Percentiles rank a stretch among this genome's conserved stretches.
phyloP scores from a whole-genome alignment of 108 stramenopile species.

The Fragilaria crotonensis region DNA sequence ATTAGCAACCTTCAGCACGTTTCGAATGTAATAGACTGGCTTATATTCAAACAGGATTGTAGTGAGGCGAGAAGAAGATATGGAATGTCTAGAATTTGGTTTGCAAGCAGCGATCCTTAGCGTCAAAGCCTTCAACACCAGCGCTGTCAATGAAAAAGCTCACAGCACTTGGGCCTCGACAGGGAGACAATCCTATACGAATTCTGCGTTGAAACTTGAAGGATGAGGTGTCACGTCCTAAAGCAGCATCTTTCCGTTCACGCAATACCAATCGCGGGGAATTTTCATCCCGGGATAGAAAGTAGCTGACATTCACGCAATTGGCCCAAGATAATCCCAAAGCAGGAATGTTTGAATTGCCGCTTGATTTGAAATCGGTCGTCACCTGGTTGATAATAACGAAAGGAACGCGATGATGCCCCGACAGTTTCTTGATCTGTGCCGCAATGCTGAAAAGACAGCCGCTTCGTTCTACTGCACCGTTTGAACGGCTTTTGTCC shows the following conservation, averaged over 20 bases:
- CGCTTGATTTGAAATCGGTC: slow-evolving; percentile 2
- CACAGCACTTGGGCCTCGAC: too few relatives aligned
- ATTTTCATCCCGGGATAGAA: slow-evolving; percentile 15
- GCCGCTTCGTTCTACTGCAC: slow-evolving; percentile 14
- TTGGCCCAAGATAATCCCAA: slow-evolving; percentile 66
- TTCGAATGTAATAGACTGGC: background rate
- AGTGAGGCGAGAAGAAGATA: too few relatives aligned
- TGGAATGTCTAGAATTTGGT: too few relatives aligned
- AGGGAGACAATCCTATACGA: too few relatives aligned
- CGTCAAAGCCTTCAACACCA: too few relatives aligned
- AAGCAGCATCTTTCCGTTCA: too few relatives aligned
- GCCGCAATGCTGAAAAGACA: slow-evolving; percentile 40
- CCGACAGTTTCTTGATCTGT: slow-evolving; percentile 32
- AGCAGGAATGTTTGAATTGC: slow-evolving; percentile 30
- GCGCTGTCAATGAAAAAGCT: too few relatives aligned
- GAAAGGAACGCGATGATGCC: slow-evolving; percentile 38
- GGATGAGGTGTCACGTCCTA: too few relatives aligned
- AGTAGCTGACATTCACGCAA: slow-evolving; percentile 52
- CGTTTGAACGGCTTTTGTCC: background rate
- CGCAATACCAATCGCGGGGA: too few relatives aligned
- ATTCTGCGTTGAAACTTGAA: too few relatives aligned
- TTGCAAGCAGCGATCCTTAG: too few relatives aligned
- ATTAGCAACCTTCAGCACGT: background rate
- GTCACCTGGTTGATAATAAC: slow-evolving; percentile 66
- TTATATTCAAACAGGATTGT: too few relatives aligned